phyloP scores from a whole-genome alignment of 305 asterid species.

The Fraxinus dipetala region DNA sequence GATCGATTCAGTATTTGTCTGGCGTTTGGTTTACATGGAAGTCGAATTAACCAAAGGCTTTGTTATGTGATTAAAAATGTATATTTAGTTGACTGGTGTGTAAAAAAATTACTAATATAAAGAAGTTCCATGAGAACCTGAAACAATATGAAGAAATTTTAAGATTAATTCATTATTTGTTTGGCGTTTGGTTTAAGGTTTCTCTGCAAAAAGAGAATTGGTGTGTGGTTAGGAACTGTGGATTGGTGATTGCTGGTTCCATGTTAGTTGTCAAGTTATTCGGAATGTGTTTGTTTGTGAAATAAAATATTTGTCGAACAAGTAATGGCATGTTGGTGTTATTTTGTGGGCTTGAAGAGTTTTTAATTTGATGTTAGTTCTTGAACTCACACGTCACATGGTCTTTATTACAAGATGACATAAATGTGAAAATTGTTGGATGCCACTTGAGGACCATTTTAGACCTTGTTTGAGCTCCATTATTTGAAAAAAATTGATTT shows the following conservation, averaged over 20 bases:
- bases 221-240: not conserved
- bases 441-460: not conserved
- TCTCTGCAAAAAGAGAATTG: not conserved
- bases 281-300: not conserved
- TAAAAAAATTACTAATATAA: not conserved
- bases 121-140: not conserved
- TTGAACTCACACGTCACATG: not conserved
- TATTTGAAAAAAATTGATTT: not conserved
- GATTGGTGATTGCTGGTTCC: not conserved
- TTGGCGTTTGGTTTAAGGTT: not conserved
- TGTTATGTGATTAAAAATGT: not conserved
- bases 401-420: not conserved
- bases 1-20: not conserved
- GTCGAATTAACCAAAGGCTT: not conserved
- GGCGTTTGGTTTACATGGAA: not conserved
- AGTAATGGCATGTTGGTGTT: not conserved
- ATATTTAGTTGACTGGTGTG: not conserved
- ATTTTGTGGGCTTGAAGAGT: not conserved
- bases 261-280: not conserved
- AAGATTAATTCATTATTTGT: not conserved
- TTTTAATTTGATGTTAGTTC: not conserved
- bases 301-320: not conserved
- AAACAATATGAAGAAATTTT: not conserved
- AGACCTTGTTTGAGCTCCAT: not conserved
- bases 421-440: not conserved